phyloP scores from a whole-genome alignment of 2,329 filamentous ascomycete species.

The Scleromitrula shiraiana region DNA sequence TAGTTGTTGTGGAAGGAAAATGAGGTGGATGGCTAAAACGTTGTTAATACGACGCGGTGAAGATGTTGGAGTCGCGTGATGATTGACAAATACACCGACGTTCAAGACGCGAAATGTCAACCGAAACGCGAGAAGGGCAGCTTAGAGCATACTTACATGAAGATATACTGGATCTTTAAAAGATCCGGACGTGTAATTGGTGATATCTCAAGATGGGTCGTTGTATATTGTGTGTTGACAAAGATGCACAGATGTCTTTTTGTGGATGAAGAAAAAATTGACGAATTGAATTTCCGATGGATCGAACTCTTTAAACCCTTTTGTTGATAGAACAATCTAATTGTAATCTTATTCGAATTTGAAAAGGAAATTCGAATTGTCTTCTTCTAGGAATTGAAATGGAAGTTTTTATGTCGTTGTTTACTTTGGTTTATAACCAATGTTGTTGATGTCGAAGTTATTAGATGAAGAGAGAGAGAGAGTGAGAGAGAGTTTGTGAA shows the following conservation, averaged over 20 bases:
- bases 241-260: slow-evolving; percentile 8
- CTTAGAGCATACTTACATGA: slow-evolving; percentile 21
- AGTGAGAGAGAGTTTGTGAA: too few species aligned
- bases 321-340: too few species aligned
- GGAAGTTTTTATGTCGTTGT: too few species aligned
- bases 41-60: slow-evolving; percentile 25
- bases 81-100: background rate
- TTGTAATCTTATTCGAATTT: too few species aligned
- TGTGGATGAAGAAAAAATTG: background rate
- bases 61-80: slow-evolving; percentile 20
- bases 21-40: slow-evolving; percentile 13
- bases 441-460: too few species aligned
- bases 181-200: slow-evolving; percentile 14
- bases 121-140: background rate
- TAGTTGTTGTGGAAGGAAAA: slow-evolving; percentile 14
- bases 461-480: too few species aligned
- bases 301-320: too few species aligned
- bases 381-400: too few species aligned
- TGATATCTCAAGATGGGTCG: slow-evolving; percentile 6
- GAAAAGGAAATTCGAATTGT: background rate
- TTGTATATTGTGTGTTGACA: slow-evolving; percentile 18
- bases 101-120: slow-evolving; percentile 20
- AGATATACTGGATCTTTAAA: background rate
- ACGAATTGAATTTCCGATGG: slow-evolving; percentile 6
- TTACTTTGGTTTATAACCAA: too few species aligned